Conservation (phyloP, 2,329 filamentous ascomycete species). For the Colletotrichum sp. region DNA sequence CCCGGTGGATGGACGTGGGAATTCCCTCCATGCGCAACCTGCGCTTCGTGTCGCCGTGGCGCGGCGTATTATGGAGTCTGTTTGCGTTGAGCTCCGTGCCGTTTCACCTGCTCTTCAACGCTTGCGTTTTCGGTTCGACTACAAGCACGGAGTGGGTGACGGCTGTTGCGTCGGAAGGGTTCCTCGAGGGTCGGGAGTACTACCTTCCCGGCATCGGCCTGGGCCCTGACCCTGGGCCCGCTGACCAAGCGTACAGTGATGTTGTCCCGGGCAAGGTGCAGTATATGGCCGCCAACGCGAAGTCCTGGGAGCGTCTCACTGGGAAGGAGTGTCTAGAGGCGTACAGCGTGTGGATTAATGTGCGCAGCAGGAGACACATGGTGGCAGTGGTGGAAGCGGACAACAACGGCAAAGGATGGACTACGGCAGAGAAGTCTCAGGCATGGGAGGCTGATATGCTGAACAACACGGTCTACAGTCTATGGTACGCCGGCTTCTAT, state of each 20-base stretch:
- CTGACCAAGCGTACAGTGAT: not conserved
- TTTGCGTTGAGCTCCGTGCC: slow-evolving; percentile 30
- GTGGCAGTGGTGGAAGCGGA: not conserved
- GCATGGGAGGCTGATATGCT: not conserved
- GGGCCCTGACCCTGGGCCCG: not conserved
- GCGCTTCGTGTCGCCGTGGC: slow-evolving; percentile 23
- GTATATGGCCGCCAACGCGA: not conserved
- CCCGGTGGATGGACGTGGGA: slow-evolving; percentile 50
- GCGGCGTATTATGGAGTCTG: slow-evolving; percentile 21
- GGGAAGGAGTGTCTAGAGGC: not conserved
- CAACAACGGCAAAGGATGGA: not conserved
- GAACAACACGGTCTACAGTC: not conserved
- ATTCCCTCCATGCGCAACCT: slow-evolving; percentile 44
- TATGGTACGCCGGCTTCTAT: not conserved
- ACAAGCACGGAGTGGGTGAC: not conserved
- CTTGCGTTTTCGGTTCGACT: slow-evolving; percentile 6
- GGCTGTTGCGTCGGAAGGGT: not conserved
- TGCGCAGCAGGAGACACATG: not conserved
- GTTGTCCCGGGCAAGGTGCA: not conserved
- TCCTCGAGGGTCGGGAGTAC: slow-evolving; percentile 19
- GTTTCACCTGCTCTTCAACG: slow-evolving; percentile 31
- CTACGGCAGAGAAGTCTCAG: not conserved
- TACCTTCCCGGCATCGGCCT: not conserved
- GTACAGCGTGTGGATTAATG: not conserved
- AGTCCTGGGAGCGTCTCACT: not conserved